Evolutionary conservation across 345 rosid genomes (phyloP), one percentile per base, ranked within the genome.

Genomic region (Isatis tinctoria): DNA sequence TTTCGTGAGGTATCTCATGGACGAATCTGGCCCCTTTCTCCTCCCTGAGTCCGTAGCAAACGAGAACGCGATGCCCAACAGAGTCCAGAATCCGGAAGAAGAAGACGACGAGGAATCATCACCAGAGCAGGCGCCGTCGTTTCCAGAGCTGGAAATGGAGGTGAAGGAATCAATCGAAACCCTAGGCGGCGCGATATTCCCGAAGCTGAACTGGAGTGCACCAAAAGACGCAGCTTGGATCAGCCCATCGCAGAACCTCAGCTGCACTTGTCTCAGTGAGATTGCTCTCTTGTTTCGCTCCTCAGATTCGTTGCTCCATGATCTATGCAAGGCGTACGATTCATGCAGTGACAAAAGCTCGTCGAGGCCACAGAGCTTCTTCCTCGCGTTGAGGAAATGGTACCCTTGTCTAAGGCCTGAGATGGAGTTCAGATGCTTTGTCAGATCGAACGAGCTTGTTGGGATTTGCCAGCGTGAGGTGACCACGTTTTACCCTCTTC

Each of bases 141-240:
- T 93, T 40, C 96, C 94, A 0, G 82, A 89, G 47, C 90, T 88
- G 9, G 94, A 91, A 71, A 44, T 81, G 75, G 73, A 82, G 81
- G 72, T 93, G 24, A 87, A 76, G 72, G 82, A 86, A 43, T 87
- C 94, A 22, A 85, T 91, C n/a, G 78, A 82, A 83, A 61, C 77
- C 60, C 84, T 93, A 17, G 97, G 96, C 4, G 92, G 92, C 8
- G 70, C 87, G 0, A 75, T 88, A 10, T 85, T 93, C 51, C 96
- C 97, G 5, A 91, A 93, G 80, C 77, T 91, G 65, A 93, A 89
- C 63, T 93, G 98, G 98, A 91, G 96, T 62, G 85, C 98, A 10
- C 98, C 96, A 10, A 93, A 93, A 75, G 98, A 93, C 6, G 75
- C 96, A 37, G 90, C 96, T 20, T 91, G 98, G 97, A 93, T 93